Conservation (phyloP, 495 filamentous ascomycete genomes). For the Neurospora sp. region DNA sequence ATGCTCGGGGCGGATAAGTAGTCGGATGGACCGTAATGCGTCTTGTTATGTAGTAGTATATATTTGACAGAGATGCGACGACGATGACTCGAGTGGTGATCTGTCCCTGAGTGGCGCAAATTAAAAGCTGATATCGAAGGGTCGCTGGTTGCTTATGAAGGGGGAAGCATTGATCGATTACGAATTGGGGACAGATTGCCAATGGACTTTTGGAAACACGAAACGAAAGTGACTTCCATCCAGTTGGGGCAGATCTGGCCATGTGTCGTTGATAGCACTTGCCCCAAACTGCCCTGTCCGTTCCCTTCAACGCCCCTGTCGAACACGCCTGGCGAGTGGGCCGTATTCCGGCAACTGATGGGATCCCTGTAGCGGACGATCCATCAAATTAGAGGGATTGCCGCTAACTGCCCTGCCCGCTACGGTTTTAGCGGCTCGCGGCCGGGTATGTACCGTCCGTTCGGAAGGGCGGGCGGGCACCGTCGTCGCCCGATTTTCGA, state of each 20-base stretch:
- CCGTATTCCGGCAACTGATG: background rate
- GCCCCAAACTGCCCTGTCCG: background rate
- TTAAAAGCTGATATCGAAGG: background rate
- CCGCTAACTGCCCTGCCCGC: background rate
- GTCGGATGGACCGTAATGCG: background rate
- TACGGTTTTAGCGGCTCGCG: background rate
- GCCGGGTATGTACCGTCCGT: background rate
- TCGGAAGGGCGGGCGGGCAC: background rate
- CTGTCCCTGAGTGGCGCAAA: background rate
- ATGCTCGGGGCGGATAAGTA: background rate
- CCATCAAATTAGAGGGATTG: background rate
- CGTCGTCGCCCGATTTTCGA: background rate
- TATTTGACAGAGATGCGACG: background rate
- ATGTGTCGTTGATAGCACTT: slow-evolving; percentile 12
- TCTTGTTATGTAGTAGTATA: background rate
- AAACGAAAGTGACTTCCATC: background rate
- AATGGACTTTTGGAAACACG: background rate
- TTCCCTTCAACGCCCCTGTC: background rate
- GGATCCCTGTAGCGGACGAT: background rate
- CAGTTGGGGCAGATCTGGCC: slow-evolving; percentile 11
- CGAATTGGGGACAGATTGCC: slow-evolving; percentile 22
- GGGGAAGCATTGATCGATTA: background rate
- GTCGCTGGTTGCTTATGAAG: background rate
- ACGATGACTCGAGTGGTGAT: background rate
- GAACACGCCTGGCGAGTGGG: background rate